Base-by-base conservation (phyloP, 306 rosid species). In the Nissolia schottii region DNA sequence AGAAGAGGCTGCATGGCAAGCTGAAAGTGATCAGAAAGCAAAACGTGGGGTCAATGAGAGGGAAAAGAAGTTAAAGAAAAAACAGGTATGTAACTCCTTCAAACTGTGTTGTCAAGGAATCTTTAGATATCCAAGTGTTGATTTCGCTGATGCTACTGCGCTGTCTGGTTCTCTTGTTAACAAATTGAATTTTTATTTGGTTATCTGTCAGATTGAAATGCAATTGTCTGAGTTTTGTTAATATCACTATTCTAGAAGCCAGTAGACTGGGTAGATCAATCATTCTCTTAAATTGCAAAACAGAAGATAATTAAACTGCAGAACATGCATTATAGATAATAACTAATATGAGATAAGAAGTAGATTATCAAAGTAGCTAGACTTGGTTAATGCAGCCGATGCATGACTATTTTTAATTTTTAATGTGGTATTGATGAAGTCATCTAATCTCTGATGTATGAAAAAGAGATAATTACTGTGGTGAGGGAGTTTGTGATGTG, bases 1-100 rank as follows among this genome's bases (percentile, higher is more conserved):
- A 85, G 99, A 95, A 87, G 99, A 95, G 85, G 98, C 95, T 41
- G 97, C 97, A 7, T 84, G 97, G 90, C 93, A 48, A 70, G 99
- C 96, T 76, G 99, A 92, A 84, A 86, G 84, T 43, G 96, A 89
- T 57, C 97, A 79, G 81, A 95, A 88, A 85, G 85, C 89, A 71
- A 95, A 83, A 73, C 96, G 97, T 18, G 81, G 89, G 73, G 85
- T 77, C 25, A 82, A 84, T 79, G 99, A 91, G 58, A 88, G 86
- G 87, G 97, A 95, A 67, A 92, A 91, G 82, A 95, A 89, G 82
- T 80, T 88, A 25, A 95, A 95, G 93, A 95, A 91, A 83, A 95
- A 87, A 55, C 96, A 89, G 96, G 99, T 95, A 73, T 71, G 51
- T 4, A 9, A 10, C 41, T 46, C 12, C 66, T 51, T 12, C 34